These are phyloP conservation scores for Solanum bukasovii DNA, from an alignment of 257 asterid genomes.

Conservation along the genomic window DNA sequence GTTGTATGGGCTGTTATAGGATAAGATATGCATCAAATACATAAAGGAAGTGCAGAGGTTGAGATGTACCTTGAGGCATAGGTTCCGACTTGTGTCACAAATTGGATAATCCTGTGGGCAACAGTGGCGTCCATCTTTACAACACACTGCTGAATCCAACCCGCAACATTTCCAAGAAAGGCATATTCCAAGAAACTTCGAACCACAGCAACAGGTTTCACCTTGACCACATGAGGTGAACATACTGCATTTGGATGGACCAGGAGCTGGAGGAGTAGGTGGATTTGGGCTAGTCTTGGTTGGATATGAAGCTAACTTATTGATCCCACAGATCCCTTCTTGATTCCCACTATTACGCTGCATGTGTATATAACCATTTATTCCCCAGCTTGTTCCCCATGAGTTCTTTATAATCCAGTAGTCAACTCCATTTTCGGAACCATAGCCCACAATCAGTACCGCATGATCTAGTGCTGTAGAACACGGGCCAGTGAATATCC, in stretches of 20 bases:
- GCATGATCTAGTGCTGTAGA: constrained; percentile 79
- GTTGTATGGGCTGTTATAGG: neutral
- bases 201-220: constrained; percentile 83
- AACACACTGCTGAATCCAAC: constrained; percentile 66
- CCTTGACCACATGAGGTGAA: constrained; percentile 56
- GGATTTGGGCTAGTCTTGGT: constrained; percentile 86
- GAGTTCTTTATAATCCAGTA: constrained; percentile 90
- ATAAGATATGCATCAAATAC: neutral
- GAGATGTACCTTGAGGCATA: constrained; percentile 60
- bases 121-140: constrained; percentile 54
- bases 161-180: constrained; percentile 74
- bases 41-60: neutral
- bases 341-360: constrained; percentile 36
- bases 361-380: constrained; percentile 69
- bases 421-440: constrained; percentile 61
- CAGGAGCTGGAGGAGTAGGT: constrained; percentile 64
- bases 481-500: constrained; percentile 85
- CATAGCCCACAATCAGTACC: constrained; percentile 81
- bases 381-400: constrained; percentile 94
- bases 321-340: constrained; percentile 77
- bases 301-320: constrained; percentile 78
- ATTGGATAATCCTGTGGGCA: constrained; percentile 78
- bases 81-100: constrained; percentile 43
- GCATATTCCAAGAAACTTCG: constrained; percentile 59
- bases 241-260: constrained; percentile 50